A percentile compares a stretch with the other conserved stretches of the same genome.
phyloP scores from a whole-genome alignment of 78 protist species.

The Anaeramoeba flamelloides region DNA sequence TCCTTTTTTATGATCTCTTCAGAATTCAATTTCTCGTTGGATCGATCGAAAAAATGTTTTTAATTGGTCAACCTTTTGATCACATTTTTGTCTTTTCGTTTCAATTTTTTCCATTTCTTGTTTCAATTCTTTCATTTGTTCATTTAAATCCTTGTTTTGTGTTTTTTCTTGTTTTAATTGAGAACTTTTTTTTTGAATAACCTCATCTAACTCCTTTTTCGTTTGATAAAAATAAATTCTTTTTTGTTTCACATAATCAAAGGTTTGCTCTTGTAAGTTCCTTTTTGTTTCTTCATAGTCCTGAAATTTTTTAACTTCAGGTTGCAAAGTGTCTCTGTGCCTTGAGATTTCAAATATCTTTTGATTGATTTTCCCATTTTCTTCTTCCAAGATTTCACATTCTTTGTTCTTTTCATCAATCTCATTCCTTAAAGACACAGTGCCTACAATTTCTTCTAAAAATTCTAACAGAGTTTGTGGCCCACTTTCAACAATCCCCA shows the following conservation, averaged over 20 bases:
- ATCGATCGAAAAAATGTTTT: no score
- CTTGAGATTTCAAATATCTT: neutral
- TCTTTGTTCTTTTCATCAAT: neutral
- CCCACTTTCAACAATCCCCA: neutral
- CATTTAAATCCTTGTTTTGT: neutral
- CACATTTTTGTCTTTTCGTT: neutral
- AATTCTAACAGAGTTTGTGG: neutral
- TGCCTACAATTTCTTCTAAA: neutral
- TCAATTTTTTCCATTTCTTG: neutral
- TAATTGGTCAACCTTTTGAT: neutral
- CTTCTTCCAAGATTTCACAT: neutral
- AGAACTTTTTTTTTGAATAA: no score
- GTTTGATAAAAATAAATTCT: no score
- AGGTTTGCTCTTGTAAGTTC: neutral
- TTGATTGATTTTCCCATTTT: neutral
- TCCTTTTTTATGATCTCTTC: neutral
- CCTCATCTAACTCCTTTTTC: no score
- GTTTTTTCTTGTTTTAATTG: no score
- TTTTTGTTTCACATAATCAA: neutral
- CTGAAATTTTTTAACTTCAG: neutral
- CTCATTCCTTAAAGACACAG: neutral
- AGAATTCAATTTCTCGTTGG: neutral
- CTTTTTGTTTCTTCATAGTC: neutral
- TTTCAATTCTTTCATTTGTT: neutral
- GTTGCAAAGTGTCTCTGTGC: neutral